phyloP scores from a whole-genome alignment of 805 yeast species.

The Starmera dryadoides region DNA sequence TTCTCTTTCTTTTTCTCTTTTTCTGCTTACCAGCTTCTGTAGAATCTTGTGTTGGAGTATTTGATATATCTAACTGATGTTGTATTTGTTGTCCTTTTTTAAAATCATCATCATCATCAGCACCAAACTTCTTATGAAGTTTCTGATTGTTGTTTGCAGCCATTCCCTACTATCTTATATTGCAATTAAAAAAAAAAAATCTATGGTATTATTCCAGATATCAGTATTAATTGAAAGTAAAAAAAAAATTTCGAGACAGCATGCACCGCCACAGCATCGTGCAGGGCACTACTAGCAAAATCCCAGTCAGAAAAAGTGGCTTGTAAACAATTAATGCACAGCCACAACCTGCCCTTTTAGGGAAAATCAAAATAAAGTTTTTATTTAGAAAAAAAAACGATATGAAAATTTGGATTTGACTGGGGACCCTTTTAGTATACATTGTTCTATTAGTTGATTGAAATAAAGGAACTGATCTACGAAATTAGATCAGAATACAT shows the following conservation, averaged over 20 bases:
- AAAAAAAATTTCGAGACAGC: neutral
- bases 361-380: too few species aligned
- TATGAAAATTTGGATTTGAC: too few species aligned
- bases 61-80: neutral
- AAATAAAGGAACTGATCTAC: too few species aligned
- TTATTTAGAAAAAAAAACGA: too few species aligned
- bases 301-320: neutral
- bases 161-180: neutral
- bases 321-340: neutral
- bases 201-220: too few species aligned
- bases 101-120: neutral
- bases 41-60: neutral
- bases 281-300: neutral
- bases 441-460: too few species aligned
- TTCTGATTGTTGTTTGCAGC: slow-evolving; percentile 1
- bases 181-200: too few species aligned
- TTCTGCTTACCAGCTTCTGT: slow-evolving; percentile 1
- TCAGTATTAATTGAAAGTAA: neutral
- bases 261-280: neutral
- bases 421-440: too few species aligned
- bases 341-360: too few species aligned
- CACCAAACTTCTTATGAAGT: slow-evolving; percentile 1
- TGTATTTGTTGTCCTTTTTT: too few species aligned
- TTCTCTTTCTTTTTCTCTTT: slow-evolving; percentile 1
- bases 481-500: too few species aligned